Conservation (phyloP, 768 basidiomycete species). For the Termitomyces sp. region DNA sequence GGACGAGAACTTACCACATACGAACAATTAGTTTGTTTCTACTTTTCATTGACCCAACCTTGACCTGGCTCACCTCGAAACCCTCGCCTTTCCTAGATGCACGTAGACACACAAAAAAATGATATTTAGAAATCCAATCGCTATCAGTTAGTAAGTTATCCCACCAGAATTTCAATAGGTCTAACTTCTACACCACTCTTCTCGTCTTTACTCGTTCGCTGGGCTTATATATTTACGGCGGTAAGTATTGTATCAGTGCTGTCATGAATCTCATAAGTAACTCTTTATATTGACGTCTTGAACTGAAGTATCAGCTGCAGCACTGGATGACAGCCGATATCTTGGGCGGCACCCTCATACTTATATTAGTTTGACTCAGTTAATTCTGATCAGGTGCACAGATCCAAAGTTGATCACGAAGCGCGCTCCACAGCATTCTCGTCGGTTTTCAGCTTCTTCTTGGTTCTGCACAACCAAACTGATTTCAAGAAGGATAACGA, state of each 20-base stretch:
- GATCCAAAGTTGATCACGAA: background rate
- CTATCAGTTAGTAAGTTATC: too few species aligned
- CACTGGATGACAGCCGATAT: slow-evolving; percentile 11
- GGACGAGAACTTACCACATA: too few species aligned
- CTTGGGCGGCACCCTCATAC: slow-evolving; percentile 14
- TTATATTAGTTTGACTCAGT: background rate
- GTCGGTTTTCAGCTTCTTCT: background rate
- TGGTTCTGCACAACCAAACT: background rate
- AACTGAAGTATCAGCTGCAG: slow-evolving; percentile 1
- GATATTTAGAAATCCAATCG: too few species aligned
- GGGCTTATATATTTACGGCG: too few species aligned
- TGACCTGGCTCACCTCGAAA: too few species aligned
- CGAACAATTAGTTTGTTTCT: too few species aligned
- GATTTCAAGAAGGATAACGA: slow-evolving; percentile 10
- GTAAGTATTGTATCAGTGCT: slow-evolving; percentile 4
- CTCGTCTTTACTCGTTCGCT: too few species aligned
- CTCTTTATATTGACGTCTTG: background rate
- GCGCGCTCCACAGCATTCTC: slow-evolving; percentile 8
- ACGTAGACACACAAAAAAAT: too few species aligned
- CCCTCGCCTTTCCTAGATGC: too few species aligned
- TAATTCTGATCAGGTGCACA: background rate
- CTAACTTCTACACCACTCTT: too few species aligned
- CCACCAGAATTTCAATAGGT: too few species aligned
- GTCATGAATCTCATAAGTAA: slow-evolving; percentile 11
- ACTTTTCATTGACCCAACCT: too few species aligned